Evolutionary conservation across 805 yeast species (phyloP), one percentile per base, ranked within the genome.

Genomic region (Barnettozyma populi): DNA sequence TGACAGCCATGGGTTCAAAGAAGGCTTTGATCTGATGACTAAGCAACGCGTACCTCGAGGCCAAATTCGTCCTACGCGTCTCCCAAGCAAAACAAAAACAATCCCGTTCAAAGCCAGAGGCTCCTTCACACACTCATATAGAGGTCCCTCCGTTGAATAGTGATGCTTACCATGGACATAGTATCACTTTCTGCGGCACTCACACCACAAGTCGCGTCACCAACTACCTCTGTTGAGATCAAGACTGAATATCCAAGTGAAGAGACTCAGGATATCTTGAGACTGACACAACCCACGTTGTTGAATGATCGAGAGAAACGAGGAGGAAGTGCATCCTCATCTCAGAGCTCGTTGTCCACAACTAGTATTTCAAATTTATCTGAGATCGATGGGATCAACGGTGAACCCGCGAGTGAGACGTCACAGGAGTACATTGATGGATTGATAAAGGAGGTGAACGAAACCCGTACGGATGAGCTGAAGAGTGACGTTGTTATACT

Each of bases 401-500:
- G 13, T 9, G 21, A 24, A 5, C 23, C 34, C 8, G 4, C 9
- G 16, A 25, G 21, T n/a, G 32, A 39, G 14, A 19, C 44, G 8
- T 32, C 47, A 19, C 47, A 42, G 32, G 29, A 29, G 11, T 44
- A 43, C 14, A 37, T 46, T 18, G 44, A 46, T 9, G 19, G 14
- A 6, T 31, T 51, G 23, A 32, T 49, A 7, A 46, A 40, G 27
- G 38, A 46, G 16, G 39, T 49, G 2, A 44, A 42, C 18, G 13
- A 36, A 2, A 46, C 16, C 2, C 19, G 37, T 6, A 45, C 47
- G 7, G 35, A 38, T 1, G 24, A 14, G 14, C n/a, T 47, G 10
- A 50, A 50, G 19, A 47, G 41, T 6, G 54, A 52, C 9, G 29
- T 51, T 8, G 44, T 21, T 25, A 45, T 36, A 2, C 39, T 60